Conservation (phyloP, 2,329 filamentous ascomycete genomes). For the Cordyceps cicadae region DNA sequence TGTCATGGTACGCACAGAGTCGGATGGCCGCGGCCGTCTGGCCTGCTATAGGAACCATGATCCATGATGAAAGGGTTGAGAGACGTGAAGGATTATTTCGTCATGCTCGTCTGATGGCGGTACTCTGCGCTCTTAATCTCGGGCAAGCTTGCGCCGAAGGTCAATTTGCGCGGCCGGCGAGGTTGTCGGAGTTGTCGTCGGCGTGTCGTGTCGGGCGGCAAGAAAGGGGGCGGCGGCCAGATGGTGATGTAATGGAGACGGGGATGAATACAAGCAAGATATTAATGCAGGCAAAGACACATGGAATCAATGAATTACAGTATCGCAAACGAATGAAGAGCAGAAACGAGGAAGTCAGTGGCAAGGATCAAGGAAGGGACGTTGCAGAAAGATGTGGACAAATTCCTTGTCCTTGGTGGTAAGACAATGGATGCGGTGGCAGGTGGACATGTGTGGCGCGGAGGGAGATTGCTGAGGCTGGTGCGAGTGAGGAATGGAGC, state of each 20-base stretch:
- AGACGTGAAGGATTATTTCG: background rate
- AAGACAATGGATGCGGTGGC: constrained; percentile 7
- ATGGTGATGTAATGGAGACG: background rate
- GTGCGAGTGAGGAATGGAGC: background rate
- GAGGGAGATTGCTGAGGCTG: constrained; percentile 2
- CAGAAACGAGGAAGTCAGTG: background rate
- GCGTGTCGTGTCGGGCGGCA: constrained; percentile 1
- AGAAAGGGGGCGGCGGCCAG: background rate
- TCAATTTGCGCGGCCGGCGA: background rate
- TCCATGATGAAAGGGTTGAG: constrained; percentile 1
- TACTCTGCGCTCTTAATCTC: background rate
- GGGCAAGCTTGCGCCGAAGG: background rate
- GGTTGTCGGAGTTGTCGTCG: background rate
- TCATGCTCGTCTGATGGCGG: background rate
- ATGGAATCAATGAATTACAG: background rate
- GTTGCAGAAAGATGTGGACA: constrained; percentile 5
- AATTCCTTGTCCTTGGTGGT: background rate
- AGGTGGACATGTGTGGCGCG: background rate
- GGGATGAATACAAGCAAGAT: background rate
- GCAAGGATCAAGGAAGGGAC: background rate
- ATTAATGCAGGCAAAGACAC: background rate
- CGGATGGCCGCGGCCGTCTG: constrained; percentile 10
- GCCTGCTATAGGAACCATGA: constrained; percentile 12
- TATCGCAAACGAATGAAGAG: background rate
- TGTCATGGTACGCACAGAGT: constrained; percentile 1